Evolutionary conservation across 1,284 basidiomycete genomes (phyloP).

Genomic region (Cystobasidium pallidum): DNA sequence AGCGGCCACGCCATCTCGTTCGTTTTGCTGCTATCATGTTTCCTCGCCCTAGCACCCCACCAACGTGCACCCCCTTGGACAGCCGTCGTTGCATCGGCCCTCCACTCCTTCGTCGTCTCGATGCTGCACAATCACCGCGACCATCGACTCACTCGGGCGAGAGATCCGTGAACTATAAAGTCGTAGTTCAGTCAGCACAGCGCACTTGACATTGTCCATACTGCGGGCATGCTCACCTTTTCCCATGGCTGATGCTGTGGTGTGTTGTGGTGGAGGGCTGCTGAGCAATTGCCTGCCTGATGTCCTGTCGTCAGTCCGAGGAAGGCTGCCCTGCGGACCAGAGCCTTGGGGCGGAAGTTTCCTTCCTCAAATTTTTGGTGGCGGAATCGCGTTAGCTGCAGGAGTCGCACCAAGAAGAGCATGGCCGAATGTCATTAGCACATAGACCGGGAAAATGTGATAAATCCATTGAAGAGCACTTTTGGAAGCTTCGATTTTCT

Average conservation of each 20-base stretch:
- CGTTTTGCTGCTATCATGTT: too few relatives aligned
- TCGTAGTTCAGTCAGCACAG: slow-evolving; percentile 7
- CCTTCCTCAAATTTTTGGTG: neutral
- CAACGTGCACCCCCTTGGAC: neutral
- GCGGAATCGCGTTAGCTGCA: neutral
- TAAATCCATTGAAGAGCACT: too few relatives aligned
- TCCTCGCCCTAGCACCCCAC: neutral
- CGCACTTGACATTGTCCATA: too few relatives aligned
- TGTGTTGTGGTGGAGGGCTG: neutral
- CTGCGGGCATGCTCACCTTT: slow-evolving; percentile 24
- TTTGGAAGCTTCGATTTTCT: too few relatives aligned
- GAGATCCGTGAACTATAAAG: slow-evolving; percentile 40
- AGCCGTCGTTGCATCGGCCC: neutral
- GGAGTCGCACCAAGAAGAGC: too few relatives aligned
- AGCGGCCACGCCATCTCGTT: too few relatives aligned
- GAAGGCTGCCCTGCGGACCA: slow-evolving; percentile 3
- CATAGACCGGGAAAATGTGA: too few relatives aligned
- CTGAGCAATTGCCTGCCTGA: neutral
- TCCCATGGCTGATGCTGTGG: slow-evolving; percentile 36
- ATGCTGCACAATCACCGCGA: slow-evolving; percentile 3
- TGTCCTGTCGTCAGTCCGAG: neutral
- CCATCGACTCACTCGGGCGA: slow-evolving; percentile 41
- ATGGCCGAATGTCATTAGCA: too few relatives aligned
- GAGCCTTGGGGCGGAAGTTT: neutral
- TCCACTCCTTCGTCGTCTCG: neutral